Evolutionary conservation across 139 green algal species (phyloP), one percentile per base, ranked within the genome.

Genomic region (Chlamydomonas incerta): DNA sequence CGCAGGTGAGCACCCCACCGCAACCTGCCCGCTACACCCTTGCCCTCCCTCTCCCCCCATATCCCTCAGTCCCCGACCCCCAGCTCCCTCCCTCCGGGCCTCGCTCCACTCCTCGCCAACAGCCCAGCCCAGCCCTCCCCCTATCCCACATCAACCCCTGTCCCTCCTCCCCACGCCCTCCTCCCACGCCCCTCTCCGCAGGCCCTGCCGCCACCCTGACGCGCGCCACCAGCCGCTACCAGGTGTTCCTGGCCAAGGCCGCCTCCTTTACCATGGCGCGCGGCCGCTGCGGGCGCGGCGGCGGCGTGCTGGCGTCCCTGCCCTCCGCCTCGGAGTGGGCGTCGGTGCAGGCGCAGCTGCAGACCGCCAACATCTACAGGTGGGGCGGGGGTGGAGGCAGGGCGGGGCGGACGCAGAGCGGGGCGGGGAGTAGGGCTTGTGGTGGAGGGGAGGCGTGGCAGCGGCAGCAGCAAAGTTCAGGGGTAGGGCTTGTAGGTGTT

Each of bases 251-350:
- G 9, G 26, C 72, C 17, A n/a, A n/a, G 47, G 47, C 24, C 17
- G 33, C 67, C 29, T 6, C 17, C 63, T 66, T 83, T 3, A 13
- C 31, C 57, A 23, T 9, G 0, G 77, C 77, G 0, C 29, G n/a
- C 1, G 77, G 33, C 6, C 77, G 77, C 41, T 83, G 77, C 37
- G 63, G 46, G 41, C 77, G 77, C 46, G 63, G 63, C 28, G 77
- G 77, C 63, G 77, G 77, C 77, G 46, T 34, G 37, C 77, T 83
- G 28, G 29, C 37, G 1, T 46, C 77, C 9, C 6, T 83, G 11
- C 28, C 52, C 15, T 50, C 41, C 9, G 46, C 0, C 18, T 18
- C 29, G 0, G 77, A 83, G 63, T 83, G 28, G n/a, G 26, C 29
- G 13, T 29, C 34, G 37, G 15, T 74, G 41, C 5, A 11, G 69